Percentiles rank a stretch among this genome's conserved stretches.
Evolutionary conservation across 805 yeast species (phyloP).

Genomic region (Suhomyces sp.): DNA sequence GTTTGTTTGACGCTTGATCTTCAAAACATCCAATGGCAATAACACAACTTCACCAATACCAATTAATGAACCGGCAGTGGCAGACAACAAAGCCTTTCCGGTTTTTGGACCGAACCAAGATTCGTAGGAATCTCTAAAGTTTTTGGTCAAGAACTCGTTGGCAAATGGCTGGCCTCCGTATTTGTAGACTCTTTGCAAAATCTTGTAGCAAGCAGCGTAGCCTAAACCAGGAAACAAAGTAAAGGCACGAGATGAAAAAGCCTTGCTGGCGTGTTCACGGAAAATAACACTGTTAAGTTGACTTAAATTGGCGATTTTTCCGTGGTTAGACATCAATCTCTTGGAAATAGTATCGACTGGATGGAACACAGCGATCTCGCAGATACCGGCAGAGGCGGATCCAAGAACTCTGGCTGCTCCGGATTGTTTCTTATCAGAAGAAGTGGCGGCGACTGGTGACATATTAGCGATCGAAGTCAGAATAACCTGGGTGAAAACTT

Average conservation of each 20-base stretch:
- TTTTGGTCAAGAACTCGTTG: slow-evolving; percentile 80
- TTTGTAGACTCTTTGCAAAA: slow-evolving; percentile 95
- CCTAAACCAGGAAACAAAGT: slow-evolving; percentile 97
- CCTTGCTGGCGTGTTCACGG: slow-evolving; percentile 71
- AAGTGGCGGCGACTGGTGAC: slow-evolving; percentile 27
- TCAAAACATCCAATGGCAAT: slow-evolving; percentile 92
- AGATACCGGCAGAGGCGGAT: slow-evolving; percentile 97
- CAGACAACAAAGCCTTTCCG: slow-evolving; percentile 95
- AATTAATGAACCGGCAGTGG: slow-evolving; percentile 94
- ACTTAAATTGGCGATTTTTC: slow-evolving; percentile 56
- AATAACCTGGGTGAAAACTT: neutral
- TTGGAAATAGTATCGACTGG: slow-evolving; percentile 98
- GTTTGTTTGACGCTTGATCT: slow-evolving; percentile 98
- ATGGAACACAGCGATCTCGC: slow-evolving; percentile 95
- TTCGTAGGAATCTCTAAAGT: slow-evolving; percentile 71
- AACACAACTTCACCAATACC: slow-evolving; percentile 98
- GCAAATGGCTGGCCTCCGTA: slow-evolving; percentile 99
- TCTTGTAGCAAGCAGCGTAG: slow-evolving; percentile 95
- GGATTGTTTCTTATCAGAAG: slow-evolving; percentile 77
- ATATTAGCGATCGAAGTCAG: slow-evolving; percentile 12
- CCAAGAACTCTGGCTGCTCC: slow-evolving; percentile 90
- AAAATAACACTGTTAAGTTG: slow-evolving; percentile 86
- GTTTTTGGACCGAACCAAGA: slow-evolving; percentile 83
- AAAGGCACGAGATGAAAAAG: slow-evolving; percentile 66
- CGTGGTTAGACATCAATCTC: slow-evolving; percentile 83